Percentiles rank a stretch among this genome's conserved stretches.
Evolutionary conservation across 169 alveolate genomes (phyloP).

Genomic region (Besnoitia besnoiti): DNA sequence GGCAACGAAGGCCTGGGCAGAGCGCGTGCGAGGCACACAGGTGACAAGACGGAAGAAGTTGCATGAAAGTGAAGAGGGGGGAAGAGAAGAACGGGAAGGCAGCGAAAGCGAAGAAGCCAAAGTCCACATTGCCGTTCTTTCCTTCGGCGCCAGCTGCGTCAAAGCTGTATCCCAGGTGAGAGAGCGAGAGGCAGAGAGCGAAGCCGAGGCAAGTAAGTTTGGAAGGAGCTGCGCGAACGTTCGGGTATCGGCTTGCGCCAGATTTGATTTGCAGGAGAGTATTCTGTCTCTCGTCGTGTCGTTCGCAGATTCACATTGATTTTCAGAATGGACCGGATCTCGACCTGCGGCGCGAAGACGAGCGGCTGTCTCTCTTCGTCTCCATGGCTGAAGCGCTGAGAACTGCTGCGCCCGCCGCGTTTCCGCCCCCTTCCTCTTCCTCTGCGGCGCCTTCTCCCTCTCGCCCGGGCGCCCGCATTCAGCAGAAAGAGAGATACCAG

Average conservation of each 20-base stretch:
- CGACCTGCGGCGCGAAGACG: constrained; percentile 21
- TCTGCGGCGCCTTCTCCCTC: background rate
- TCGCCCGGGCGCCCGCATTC: background rate
- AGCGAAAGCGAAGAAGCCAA: background rate
- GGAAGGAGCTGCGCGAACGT: no score
- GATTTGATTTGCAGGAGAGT: no score
- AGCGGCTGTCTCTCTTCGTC: background rate
- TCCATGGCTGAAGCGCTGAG: constrained; percentile 28
- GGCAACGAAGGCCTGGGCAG: constrained; percentile 7
- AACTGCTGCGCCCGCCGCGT: background rate
- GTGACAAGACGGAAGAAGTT: background rate
- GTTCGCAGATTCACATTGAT: background rate
- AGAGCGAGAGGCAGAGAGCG: background rate
- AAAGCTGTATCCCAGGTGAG: constrained; percentile 20
- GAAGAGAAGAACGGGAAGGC: background rate
- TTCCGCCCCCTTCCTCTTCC: background rate
- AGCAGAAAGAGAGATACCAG: no score
- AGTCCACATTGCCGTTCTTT: background rate
- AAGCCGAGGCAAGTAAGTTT: no score
- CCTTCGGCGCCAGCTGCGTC: background rate
- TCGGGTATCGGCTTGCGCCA: no score
- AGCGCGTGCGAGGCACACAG: background rate
- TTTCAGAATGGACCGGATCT: background rate
- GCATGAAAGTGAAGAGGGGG: background rate
- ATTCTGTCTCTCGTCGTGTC: background rate